Evolutionary conservation across 1,139 yeast species (phyloP), one percentile per base, ranked within the genome.

Genomic region (Suhomyces choctaworum): DNA sequence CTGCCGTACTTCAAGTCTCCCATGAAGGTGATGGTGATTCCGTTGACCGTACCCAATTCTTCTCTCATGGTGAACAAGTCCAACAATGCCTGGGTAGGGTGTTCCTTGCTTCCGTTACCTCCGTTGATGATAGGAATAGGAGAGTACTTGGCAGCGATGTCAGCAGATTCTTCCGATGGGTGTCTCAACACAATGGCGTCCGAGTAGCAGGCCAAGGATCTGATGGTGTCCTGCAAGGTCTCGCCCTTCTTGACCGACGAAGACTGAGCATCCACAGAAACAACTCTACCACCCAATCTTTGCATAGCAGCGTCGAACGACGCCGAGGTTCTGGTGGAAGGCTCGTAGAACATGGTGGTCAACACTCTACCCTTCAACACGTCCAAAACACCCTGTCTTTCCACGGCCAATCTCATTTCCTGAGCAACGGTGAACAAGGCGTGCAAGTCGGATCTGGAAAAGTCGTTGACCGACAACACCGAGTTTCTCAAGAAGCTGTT

Each of bases 301-400:
- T 94, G 97, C 98, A 94, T 94, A 44, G 99, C 99, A 52, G 97
- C 96, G 63, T 94, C 96, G 61, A 94, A 94, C 2, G 97, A 90
- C 16, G 97, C 81, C 12, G 95, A 79, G 21, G 99, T 94, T 66
- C 99, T 80, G 30, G 99, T 94, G 8, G 97, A 88, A 52, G 99
- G 98, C 70, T 94, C 99, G 63, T 89, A 94, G 72, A 94, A 94
- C 75, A 94, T 82, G 16, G 97, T 92, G 34, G 97, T 88, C 58
- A 94, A 73, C 36, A 94, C 82, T 58, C 96, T 82, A 44, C 97
- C 96, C 65, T 82, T 78, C 66, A 92, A 78, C 44, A 94, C 65
- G 62, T 92, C 96, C 60, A 94, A 72, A 37, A 88, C 95, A 54
- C 98, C 98, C 56, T 83, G 86, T 68, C 97, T 85, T 70, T 92